Base-by-base conservation (phyloP, 2,329 filamentous ascomycete species). In the Monilinia polystroma region DNA sequence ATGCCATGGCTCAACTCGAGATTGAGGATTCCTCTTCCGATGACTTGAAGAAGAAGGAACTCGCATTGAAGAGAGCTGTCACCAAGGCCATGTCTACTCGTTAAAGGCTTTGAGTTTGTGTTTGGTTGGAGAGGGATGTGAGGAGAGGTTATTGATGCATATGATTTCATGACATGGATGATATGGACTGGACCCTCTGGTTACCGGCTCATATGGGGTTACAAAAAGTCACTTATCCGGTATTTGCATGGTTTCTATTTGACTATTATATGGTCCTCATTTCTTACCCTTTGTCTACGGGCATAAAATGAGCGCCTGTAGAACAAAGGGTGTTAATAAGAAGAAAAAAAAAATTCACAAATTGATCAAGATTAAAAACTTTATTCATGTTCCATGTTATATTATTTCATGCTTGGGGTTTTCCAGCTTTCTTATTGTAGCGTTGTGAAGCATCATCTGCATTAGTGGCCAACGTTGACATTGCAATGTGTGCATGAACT, bases 21-120 rank as follows among this genome's bases (percentile, higher is more conserved):
- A 84, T 99, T 78, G 91, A 94, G 81, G 96, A 99, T 75, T 91
- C 92, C 67, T 82, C 84, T 70, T 91, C 93, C 70, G 96, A 99
- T 76, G 95, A 99, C 79, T 85, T 99, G 75, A 98, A 96, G 92
- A 98, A 98, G 92, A 96, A 97, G 90, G 95, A 99, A 87, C 85
- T 99, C 73, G 93, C 93, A 70, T 87, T 99, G 72, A 99, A 98
- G 92, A 87, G 95, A 78, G 87, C 96, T 75, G 93, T 99, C 76
- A 99, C 95, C 82, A 99, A 98, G 90, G 93, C 73, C 49, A 96
- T 96, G 92, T 89, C 92, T 72, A 93, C 92, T 78, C 89, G 92
- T 82, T 96, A 93, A 88, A 54, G 38, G 35, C n/a, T 7, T 41
- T 26, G 32, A 62, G 58, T 52, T 68, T 4, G 53, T 68, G 63